A percentile compares a stretch with the other conserved stretches of the same genome.
Conservation (phyloP, 352 stramenopile genomes). For the Globisporangium cylindrosporum region DNA sequence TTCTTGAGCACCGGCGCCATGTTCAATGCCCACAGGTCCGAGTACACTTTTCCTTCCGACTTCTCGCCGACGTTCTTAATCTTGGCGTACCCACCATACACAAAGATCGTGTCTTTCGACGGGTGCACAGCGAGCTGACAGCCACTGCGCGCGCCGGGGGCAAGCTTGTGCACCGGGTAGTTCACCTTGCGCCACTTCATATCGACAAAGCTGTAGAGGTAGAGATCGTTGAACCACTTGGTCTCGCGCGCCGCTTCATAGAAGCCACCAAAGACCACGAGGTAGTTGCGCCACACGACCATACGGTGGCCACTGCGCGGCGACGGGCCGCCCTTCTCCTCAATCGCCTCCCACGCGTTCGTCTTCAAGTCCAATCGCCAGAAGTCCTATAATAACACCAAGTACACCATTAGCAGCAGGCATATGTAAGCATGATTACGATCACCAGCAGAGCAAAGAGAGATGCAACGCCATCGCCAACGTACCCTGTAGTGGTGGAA, state of each 20-base stretch:
- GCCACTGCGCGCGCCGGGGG: conserved; percentile 67
- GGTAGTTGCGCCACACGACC: conserved; percentile 94
- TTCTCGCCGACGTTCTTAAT: conserved; percentile 91
- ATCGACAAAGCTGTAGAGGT: conserved; percentile 87
- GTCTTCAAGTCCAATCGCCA: conserved; percentile 92
- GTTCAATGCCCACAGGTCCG: conserved; percentile 94
- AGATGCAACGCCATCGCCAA: not conserved
- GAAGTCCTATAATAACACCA: conserved; percentile 54
- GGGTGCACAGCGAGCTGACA: conserved; percentile 82
- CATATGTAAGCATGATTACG: not conserved
- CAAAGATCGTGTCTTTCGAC: conserved; percentile 89
- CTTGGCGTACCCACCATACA: conserved; percentile 96
- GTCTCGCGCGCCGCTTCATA: conserved; percentile 92
- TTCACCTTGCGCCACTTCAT: conserved; percentile 87
- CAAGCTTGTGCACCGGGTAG: conserved; percentile 62
- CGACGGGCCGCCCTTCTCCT: conserved; percentile 78
- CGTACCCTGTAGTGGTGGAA: conserved; percentile 96
- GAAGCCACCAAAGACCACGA: conserved; percentile 97
- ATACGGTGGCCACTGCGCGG: conserved; percentile 91
- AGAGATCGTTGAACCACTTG: conserved; percentile 97
- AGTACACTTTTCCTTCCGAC: conserved; percentile 93
- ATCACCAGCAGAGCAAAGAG: not conserved
- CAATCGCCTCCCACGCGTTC: conserved; percentile 92
- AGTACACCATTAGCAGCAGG: not conserved
- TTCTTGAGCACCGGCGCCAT: conserved; percentile 88